These are phyloP conservation scores for Citrus reticulata DNA, from an alignment of 345 rosid genomes.

Conservation along the genomic window DNA sequence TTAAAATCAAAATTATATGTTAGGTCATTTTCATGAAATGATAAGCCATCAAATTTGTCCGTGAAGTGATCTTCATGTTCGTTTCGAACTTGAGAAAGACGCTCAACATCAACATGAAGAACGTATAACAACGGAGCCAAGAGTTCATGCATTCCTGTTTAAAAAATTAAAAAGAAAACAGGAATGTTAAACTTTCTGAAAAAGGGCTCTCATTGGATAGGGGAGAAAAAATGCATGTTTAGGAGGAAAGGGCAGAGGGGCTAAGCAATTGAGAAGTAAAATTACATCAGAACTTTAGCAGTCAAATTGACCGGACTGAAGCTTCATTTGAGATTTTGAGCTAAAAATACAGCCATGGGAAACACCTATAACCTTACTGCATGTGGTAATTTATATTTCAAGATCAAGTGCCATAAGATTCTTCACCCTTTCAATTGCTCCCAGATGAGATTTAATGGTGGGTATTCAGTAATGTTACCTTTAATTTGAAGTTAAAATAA, in stretches of 20 bases:
- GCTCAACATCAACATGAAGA: slow-evolving; percentile 83
- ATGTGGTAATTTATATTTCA: neutral
- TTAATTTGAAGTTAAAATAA: neutral
- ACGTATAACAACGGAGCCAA: slow-evolving; percentile 91
- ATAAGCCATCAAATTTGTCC: slow-evolving; percentile 80
- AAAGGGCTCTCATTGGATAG: neutral
- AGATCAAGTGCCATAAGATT: neutral
- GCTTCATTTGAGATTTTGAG: neutral
- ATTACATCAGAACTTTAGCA: neutral
- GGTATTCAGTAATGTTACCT: neutral
- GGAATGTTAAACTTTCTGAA: neutral
- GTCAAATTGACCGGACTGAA: neutral
- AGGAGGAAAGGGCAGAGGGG: neutral
- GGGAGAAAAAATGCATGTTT: neutral
- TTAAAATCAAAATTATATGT: slow-evolving; percentile 81
- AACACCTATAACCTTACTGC: neutral
- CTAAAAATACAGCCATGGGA: neutral
- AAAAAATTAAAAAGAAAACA: neutral
- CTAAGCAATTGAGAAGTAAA: neutral
- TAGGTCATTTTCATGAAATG: slow-evolving; percentile 69
- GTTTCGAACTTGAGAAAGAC: slow-evolving; percentile 75
- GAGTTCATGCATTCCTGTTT: slow-evolving; percentile 94
- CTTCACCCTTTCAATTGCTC: neutral
- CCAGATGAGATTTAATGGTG: neutral
- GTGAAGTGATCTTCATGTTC: slow-evolving; percentile 79